Base-by-base conservation (phyloP, 495 filamentous ascomycete genomes). In the Diplogelasinospora grovesii region DNA sequence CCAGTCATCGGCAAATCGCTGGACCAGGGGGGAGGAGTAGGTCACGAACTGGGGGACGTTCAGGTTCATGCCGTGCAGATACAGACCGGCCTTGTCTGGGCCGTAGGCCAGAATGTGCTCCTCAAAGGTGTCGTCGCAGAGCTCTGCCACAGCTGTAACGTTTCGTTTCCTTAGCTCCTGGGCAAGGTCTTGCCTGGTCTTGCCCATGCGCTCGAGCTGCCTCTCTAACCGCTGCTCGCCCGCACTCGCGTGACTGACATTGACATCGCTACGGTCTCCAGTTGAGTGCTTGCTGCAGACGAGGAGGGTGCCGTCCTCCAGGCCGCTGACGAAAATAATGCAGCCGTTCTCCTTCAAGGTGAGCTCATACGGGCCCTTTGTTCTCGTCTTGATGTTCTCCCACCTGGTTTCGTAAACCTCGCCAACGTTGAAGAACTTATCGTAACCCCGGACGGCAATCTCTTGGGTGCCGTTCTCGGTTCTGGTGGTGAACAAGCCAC, bases 201-300 rank as follows among this genome's bases (percentile, higher is more conserved):
- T 89, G 13, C 88, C 87, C 11, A 92, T 64, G 0, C 74, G 63
- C 9, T 64, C 61, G 24, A 97, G 72, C 56, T 97, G 92, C 38
- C 68, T 75, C 57, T 94, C 83, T 1, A 94, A 68, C 81, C 92
- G 94, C 30, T 56, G 57, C 70, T 96, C 93, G 22, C 93, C 92
- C 6, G 78, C 87, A 37, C 72, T 66, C 2, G 93, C 87, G 67
- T 98, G 92, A 64, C 86, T 95, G 25, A 82, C 28, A 9, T 75
- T 71, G 15, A 64, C 56, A 52, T 94, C 86, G 8, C 57, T 53
- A 16, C 92, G 73, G 15, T 70, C 64, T 16, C 92, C 92, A 2
- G 89, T 95, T 7, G 92, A 96, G 64, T 98, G 93, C 57, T 98
- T 98, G 70, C 90, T 96, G 73, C 90, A 97, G 13, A 97, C 89